A percentile compares a stretch with the other conserved stretches of the same genome.
These are phyloP conservation scores for Cucurbita argyrosperma DNA, from an alignment of 306 rosid genomes.

Conservation along the genomic window DNA sequence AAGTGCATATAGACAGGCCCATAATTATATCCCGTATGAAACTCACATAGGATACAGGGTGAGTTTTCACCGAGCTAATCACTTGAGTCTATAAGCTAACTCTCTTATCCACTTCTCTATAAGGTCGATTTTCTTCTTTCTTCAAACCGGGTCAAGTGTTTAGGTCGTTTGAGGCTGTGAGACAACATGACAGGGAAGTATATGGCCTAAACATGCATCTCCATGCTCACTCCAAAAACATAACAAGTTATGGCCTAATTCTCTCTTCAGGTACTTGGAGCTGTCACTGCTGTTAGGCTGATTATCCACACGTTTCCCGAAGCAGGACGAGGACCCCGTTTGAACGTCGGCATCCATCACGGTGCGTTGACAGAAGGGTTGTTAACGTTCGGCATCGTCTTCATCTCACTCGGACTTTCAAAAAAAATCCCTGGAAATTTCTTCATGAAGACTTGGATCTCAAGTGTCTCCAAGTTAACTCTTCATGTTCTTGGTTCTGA, in stretches of 20 bases:
- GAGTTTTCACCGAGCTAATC: no score
- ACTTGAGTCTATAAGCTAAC: no score
- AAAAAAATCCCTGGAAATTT: slow-evolving; percentile 41
- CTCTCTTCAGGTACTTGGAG: slow-evolving; percentile 57
- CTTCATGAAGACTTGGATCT: slow-evolving; percentile 92
- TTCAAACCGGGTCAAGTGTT: no score
- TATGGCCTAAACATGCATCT: neutral
- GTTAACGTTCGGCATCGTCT: slow-evolving; percentile 48
- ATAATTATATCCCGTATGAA: no score
- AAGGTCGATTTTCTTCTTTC: no score
- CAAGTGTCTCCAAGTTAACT: slow-evolving; percentile 67
- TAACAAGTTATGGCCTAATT: no score
- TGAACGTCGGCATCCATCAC: slow-evolving; percentile 54
- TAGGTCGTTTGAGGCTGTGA: neutral
- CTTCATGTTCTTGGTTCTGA: slow-evolving; percentile 80
- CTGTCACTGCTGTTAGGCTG: slow-evolving; percentile 52
- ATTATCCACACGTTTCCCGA: slow-evolving; percentile 48
- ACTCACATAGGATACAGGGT: no score
- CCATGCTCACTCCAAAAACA: neutral
- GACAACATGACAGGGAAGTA: neutral
- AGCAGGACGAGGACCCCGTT: slow-evolving; percentile 56
- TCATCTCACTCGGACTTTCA: slow-evolving; percentile 49
- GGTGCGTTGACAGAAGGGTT: slow-evolving; percentile 88
- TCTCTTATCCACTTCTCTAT: no score
- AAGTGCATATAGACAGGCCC: no score